These are phyloP conservation scores for Podospora anserina DNA, from an alignment of 495 filamentous ascomycete genomes.

Conservation along the genomic window DNA sequence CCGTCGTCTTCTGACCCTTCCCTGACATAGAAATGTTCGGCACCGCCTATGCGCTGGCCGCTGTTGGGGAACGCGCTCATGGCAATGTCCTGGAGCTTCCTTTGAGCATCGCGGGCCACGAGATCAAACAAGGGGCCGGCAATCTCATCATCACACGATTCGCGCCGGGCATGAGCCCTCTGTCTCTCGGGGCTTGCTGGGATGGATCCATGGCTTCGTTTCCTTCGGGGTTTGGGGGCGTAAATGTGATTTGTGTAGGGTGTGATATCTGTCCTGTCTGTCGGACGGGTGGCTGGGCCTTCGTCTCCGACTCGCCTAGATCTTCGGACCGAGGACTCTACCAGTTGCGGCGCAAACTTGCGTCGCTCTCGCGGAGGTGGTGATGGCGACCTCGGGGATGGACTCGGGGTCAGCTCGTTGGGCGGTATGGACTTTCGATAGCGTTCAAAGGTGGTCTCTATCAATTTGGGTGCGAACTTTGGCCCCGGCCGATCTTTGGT, in stretches of 20 bases:
- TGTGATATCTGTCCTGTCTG: slow-evolving; percentile 58
- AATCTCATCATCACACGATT: slow-evolving; percentile 65
- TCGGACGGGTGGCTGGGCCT: slow-evolving; percentile 47
- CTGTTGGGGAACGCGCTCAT: slow-evolving; percentile 51
- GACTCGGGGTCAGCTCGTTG: slow-evolving; percentile 50
- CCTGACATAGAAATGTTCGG: slow-evolving; percentile 54
- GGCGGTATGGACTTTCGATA: slow-evolving; percentile 44
- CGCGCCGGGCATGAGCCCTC: slow-evolving; percentile 43
- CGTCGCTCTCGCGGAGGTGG: slow-evolving; percentile 38
- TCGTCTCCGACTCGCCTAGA: slow-evolving; percentile 52
- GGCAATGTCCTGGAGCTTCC: slow-evolving; percentile 54
- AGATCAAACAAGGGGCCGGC: slow-evolving; percentile 72
- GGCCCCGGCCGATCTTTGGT: slow-evolving; percentile 35
- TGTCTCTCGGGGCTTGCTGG: slow-evolving; percentile 19
- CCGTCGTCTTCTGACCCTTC: slow-evolving; percentile 49
- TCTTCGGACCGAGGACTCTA: slow-evolving; percentile 61
- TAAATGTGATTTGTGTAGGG: slow-evolving; percentile 58
- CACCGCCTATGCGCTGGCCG: slow-evolving; percentile 44
- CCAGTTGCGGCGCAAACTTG: slow-evolving; percentile 61
- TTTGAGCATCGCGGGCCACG: slow-evolving; percentile 71
- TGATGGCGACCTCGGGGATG: slow-evolving; percentile 42
- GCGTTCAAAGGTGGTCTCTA: slow-evolving; percentile 58
- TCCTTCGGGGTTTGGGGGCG: slow-evolving; percentile 40
- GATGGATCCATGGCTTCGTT: slow-evolving; percentile 30
- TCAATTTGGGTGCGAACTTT: slow-evolving; percentile 56